Percentiles rank a stretch among this genome's conserved stretches.
phyloP scores from a whole-genome alignment of 2,329 filamentous ascomycete genomes.

The Curvularia lunata region DNA sequence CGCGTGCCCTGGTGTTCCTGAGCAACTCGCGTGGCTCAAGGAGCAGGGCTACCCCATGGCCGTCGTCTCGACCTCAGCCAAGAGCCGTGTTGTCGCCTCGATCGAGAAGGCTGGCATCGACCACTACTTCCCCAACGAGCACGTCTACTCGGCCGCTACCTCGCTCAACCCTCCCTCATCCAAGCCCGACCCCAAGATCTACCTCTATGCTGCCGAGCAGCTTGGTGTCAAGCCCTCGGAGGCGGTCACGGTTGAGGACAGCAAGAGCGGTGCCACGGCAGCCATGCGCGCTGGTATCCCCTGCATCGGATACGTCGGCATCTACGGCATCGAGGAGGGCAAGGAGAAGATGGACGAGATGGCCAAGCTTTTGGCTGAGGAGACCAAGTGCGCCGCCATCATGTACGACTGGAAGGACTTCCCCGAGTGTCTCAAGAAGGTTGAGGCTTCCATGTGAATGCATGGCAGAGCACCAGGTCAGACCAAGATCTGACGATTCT shows the following conservation, averaged over 20 bases:
- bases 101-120: slow-evolving; percentile 80
- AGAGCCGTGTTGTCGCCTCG: slow-evolving; percentile 77
- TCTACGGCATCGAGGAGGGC: slow-evolving; percentile 54
- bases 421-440: slow-evolving; percentile 56
- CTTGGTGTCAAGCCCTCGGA: slow-evolving; percentile 74
- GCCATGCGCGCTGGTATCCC: slow-evolving; percentile 79
- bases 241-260: slow-evolving; percentile 85
- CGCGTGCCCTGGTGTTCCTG: slow-evolving; percentile 72
- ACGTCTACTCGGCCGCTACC: slow-evolving; percentile 82
- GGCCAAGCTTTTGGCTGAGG: slow-evolving; percentile 57
- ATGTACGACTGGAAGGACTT: slow-evolving; percentile 63
- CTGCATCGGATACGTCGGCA: slow-evolving; percentile 84
- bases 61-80: slow-evolving; percentile 81
- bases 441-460: slow-evolving; percentile 51
- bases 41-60: slow-evolving; percentile 73
- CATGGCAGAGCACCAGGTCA: slow-evolving; percentile 5
- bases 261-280: slow-evolving; percentile 81
- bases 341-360: slow-evolving; percentile 55
- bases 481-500: slow-evolving; percentile 24
- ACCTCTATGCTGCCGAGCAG: slow-evolving; percentile 76
- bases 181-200: slow-evolving; percentile 91
- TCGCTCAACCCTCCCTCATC: slow-evolving; percentile 79
- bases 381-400: slow-evolving; percentile 56
- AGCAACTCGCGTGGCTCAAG: slow-evolving; percentile 70
- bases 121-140: slow-evolving; percentile 77